A percentile compares a stretch with the other conserved stretches of the same genome.
Evolutionary conservation across 805 yeast species (phyloP).

Genomic region (Huiozyma naganishii): DNA sequence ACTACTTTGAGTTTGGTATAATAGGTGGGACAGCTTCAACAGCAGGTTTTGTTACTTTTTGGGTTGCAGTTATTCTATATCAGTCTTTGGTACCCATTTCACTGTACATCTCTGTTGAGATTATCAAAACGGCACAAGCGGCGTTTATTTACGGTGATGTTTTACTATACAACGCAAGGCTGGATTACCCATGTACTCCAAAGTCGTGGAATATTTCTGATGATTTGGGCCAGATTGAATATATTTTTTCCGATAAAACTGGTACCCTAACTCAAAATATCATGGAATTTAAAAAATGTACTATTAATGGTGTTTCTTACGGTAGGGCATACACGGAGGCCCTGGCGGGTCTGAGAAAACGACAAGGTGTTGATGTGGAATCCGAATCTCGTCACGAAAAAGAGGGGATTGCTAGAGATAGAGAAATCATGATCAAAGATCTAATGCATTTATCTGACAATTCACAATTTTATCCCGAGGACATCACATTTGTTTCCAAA

Average conservation of each 20-base stretch:
- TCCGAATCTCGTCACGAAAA: constrained; percentile 44
- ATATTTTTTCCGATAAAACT: constrained; percentile 74
- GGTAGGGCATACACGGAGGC: constrained; percentile 83
- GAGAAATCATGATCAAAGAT: constrained; percentile 43
- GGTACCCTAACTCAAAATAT: constrained; percentile 78
- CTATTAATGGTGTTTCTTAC: constrained; percentile 61
- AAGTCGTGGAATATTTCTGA: constrained; percentile 80
- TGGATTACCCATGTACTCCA: constrained; percentile 77
- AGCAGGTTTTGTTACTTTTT: constrained; percentile 63
- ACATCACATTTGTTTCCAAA: constrained; percentile 58
- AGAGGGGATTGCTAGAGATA: constrained; percentile 46
- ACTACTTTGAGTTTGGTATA: constrained; percentile 59
- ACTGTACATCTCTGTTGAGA: constrained; percentile 69
- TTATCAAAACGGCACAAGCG: constrained; percentile 74
- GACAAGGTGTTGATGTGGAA: constrained; percentile 69
- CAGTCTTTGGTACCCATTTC: constrained; percentile 79
- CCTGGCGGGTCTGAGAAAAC: constrained; percentile 61
- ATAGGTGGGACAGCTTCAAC: constrained; percentile 53
- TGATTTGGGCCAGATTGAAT: constrained; percentile 79
- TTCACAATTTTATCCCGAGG: constrained; percentile 40
- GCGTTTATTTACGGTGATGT: constrained; percentile 70
- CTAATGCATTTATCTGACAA: constrained; percentile 31
- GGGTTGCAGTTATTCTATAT: constrained; percentile 65
- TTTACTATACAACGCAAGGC: constrained; percentile 51
- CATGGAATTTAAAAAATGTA: constrained; percentile 77